phyloP scores from a whole-genome alignment of 768 basidiomycete species.

The Fomitopsis serialis region DNA sequence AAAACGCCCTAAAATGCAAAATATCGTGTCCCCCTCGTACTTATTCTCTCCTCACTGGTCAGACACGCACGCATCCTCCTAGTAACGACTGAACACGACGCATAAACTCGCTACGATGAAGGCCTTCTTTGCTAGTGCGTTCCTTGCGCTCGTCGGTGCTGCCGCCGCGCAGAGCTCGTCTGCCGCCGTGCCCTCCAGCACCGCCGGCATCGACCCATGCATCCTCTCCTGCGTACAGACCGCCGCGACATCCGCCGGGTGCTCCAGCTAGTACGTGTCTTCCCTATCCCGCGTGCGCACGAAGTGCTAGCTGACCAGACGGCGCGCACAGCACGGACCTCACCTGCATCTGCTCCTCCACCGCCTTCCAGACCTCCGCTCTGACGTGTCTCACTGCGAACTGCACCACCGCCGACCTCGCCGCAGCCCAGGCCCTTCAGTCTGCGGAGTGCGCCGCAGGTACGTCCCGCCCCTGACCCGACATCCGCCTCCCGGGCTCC shows the following conservation, averaged over 20 bases:
- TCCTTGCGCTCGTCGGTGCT: constrained; percentile 3
- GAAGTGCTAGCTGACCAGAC: background rate
- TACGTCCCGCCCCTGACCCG: constrained; percentile 5
- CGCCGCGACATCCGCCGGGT: background rate
- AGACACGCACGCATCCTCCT: background rate
- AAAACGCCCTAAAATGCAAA: background rate
- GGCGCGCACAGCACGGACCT: constrained; percentile 9
- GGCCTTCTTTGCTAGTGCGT: background rate
- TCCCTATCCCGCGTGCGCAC: background rate
- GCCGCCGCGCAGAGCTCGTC: constrained; percentile 1
- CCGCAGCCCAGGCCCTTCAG: constrained; percentile 29
- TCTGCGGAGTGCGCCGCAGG: constrained; percentile 25
- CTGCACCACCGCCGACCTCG: constrained; percentile 28
- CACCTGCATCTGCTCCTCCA: constrained; percentile 33
- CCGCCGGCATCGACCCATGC: constrained; percentile 3
- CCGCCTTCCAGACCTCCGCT: constrained; percentile 31
- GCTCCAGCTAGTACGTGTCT: background rate
- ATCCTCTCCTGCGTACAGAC: constrained; percentile 2
- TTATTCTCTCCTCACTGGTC: background rate
- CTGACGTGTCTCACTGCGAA: constrained; percentile 25
- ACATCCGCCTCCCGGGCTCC: no score
- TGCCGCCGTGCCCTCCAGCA: constrained; percentile 1
- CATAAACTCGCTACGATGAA: background rate
- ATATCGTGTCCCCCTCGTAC: background rate
- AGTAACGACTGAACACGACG: background rate